phyloP scores from a whole-genome alignment of 257 asterid species.

The Plantago elongata region DNA sequence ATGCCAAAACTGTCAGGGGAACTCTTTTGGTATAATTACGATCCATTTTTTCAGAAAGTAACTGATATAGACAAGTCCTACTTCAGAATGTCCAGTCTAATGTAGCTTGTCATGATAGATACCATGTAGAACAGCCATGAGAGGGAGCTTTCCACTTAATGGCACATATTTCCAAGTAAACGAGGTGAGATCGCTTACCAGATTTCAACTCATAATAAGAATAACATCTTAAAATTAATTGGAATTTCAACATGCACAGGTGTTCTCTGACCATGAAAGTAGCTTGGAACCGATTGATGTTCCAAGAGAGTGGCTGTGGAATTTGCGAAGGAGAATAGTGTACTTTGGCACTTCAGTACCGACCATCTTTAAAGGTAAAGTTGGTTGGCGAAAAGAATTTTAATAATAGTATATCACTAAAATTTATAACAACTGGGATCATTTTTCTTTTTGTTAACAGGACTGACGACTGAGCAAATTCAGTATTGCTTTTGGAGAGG shows the following conservation, averaged over 20 bases:
- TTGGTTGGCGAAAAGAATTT: not conserved
- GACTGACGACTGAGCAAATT: conserved; percentile 71
- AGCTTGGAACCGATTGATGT: conserved; percentile 74
- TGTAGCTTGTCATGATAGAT: conserved; percentile 47
- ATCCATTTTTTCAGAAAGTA: conserved; percentile 10
- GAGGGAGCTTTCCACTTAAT: conserved; percentile 97
- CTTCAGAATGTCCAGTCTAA: conserved; percentile 17
- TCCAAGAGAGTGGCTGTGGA: conserved; percentile 92
- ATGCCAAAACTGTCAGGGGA: conserved; percentile 83
- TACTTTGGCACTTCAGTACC: conserved; percentile 96
- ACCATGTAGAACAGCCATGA: conserved; percentile 98
- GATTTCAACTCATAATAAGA: conserved; percentile 13
- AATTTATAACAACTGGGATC: conserved; percentile 18
- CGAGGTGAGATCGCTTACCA: conserved; percentile 51
- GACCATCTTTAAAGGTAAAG: conserved; percentile 81
- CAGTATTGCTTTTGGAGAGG: conserved; percentile 99
- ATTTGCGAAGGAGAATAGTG: conserved; percentile 78
- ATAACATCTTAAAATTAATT: not conserved
- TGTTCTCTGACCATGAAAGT: conserved; percentile 89
- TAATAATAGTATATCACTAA: not conserved
- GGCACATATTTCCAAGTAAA: conserved; percentile 98
- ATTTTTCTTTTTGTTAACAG: conserved; percentile 36
- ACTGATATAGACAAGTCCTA: conserved; percentile 6
- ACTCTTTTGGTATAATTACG: conserved; percentile 69
- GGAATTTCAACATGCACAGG: conserved; percentile 40